Conservation (phyloP, 1,139 yeast species). For the Sugiyamaella japonica region DNA sequence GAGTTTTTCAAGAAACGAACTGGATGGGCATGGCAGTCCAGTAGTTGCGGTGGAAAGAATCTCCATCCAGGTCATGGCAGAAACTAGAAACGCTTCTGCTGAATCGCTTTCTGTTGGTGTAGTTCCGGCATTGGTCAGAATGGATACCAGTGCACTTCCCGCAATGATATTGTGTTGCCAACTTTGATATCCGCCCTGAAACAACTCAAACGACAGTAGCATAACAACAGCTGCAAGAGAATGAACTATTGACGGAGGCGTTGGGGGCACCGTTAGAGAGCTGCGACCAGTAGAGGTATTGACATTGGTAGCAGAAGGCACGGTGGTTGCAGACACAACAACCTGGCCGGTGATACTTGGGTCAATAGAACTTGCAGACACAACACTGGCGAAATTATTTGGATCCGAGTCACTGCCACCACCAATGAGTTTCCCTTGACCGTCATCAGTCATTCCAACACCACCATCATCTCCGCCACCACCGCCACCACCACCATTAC, state of each 20-base stretch:
- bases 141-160: conserved; percentile 18
- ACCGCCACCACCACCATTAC: not conserved
- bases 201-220: conserved; percentile 23
- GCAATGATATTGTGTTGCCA: conserved; percentile 23
- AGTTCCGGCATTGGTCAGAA: conserved; percentile 15
- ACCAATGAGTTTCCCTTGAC: not conserved
- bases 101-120: not conserved
- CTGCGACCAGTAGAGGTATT: not conserved
- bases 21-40: conserved; percentile 16
- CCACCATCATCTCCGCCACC: not conserved
- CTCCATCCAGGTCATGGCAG: conserved; percentile 22
- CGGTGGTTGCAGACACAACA: not conserved
- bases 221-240: conserved; percentile 21
- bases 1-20: conserved; percentile 17
- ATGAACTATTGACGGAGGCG: conserved; percentile 10
- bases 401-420: not conserved
- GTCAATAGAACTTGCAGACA: conserved; percentile 1
- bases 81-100: conserved; percentile 19
- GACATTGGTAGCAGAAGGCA: not conserved
- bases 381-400: not conserved
- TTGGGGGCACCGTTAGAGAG: not conserved
- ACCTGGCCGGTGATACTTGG: conserved; percentile 10
- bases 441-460: not conserved
- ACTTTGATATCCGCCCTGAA: conserved; percentile 22
- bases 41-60: conserved; percentile 20